A percentile compares a stretch with the other conserved stretches of the same genome.
Evolutionary conservation across 1,284 basidiomycete species (phyloP).

Genomic region (Athelia psychrophila): DNA sequence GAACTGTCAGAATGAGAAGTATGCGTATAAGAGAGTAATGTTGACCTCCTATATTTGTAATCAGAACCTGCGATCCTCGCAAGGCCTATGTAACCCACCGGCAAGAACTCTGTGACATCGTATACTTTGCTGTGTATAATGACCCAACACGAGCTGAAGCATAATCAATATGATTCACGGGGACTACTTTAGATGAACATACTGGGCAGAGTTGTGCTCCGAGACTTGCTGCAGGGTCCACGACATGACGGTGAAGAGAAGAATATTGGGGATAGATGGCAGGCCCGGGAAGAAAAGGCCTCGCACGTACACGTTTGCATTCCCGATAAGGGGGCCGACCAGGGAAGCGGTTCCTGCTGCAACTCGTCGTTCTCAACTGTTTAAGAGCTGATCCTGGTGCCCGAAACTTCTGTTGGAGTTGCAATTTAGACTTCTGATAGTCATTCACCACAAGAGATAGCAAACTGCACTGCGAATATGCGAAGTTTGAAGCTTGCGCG

Average conservation of each 20-base stretch:
- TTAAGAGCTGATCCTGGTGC: too few relatives aligned
- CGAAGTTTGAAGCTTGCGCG: too few relatives aligned
- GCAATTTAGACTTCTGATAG: too few relatives aligned
- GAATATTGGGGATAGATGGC: too few relatives aligned
- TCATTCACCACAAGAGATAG: too few relatives aligned
- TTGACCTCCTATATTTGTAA: conserved; percentile 62
- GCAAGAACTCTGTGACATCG: conserved; percentile 84
- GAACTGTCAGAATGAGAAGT: conserved; percentile 4
- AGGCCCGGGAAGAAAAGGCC: too few relatives aligned
- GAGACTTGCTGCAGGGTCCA: conserved; percentile 42
- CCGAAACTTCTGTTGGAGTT: too few relatives aligned
- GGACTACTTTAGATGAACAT: conserved; percentile 10
- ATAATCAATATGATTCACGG: conserved; percentile 7
- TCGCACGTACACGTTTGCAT: too few relatives aligned
- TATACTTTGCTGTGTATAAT: conserved; percentile 77
- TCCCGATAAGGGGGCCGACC: too few relatives aligned
- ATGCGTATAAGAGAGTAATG: conserved; percentile 17
- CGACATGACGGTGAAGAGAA: conserved; percentile 25
- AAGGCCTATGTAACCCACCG: conserved; percentile 35
- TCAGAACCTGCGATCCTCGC: background rate
- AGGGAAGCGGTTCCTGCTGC: too few relatives aligned
- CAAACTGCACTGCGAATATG: too few relatives aligned
- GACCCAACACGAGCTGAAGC: conserved; percentile 80
- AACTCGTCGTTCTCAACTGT: too few relatives aligned
- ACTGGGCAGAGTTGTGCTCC: conserved; percentile 55